These are phyloP conservation scores for Penicillium bialowiezense DNA, from an alignment of 495 filamentous ascomycete genomes.

Conservation along the genomic window DNA sequence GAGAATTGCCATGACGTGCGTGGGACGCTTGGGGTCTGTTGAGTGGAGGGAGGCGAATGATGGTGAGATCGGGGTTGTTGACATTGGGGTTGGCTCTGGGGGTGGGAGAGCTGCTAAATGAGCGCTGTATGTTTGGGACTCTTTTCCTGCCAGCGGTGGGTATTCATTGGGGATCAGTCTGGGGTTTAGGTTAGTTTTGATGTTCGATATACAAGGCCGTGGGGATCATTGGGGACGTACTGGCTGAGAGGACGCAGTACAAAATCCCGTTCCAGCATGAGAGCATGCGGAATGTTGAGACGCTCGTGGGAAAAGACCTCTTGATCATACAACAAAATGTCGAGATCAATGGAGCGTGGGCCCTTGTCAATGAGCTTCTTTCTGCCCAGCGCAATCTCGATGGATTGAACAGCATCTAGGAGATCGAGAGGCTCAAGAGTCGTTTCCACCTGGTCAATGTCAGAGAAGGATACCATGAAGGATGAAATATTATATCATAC, in stretches of 20 bases:
- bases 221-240: slow-evolving; percentile 49
- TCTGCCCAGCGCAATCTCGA: slow-evolving; percentile 75
- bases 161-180: slow-evolving; percentile 64
- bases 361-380: slow-evolving; percentile 89
- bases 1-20: slow-evolving; percentile 87
- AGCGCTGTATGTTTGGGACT: slow-evolving; percentile 34
- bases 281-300: slow-evolving; percentile 78
- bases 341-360: slow-evolving; percentile 88
- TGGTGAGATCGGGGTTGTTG: slow-evolving; percentile 67
- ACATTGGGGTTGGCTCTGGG: slow-evolving; percentile 47
- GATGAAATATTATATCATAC: slow-evolving; percentile 38
- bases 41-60: slow-evolving; percentile 59
- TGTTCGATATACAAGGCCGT: background rate
- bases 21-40: slow-evolving; percentile 61
- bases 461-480: background rate
- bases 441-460: slow-evolving; percentile 68
- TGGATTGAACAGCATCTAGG: slow-evolving; percentile 74
- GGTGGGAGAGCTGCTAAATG: slow-evolving; percentile 66
- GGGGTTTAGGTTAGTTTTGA: slow-evolving; percentile 2
- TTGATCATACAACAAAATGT: slow-evolving; percentile 85
- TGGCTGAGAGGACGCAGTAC: slow-evolving; percentile 87
- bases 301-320: slow-evolving; percentile 61
- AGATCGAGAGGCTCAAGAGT: slow-evolving; percentile 69
- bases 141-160: slow-evolving; percentile 38
- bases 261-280: slow-evolving; percentile 90